Base-by-base conservation (phyloP, 345 rosid genomes). In the Sapria himalayana region DNA sequence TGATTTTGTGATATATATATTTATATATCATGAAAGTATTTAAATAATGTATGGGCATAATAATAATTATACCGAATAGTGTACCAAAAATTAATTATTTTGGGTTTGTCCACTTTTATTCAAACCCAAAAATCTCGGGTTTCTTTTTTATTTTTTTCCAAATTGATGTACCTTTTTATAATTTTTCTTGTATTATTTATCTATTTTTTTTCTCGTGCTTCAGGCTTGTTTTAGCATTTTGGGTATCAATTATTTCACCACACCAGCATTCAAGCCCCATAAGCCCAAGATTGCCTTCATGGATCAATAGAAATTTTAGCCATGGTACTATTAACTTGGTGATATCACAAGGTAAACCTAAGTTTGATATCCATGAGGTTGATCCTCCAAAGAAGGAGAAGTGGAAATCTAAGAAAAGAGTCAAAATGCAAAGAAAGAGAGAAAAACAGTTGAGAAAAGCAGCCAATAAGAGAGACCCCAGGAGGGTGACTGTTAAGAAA, bases 361-460 rank as follows among this genome's bases (percentile, higher is more conserved):
- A 79, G 64, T 79, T 89, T 37, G 86, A 77, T 58, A 75, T 62
- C 2, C 70, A 59, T 21, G 73, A 77, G 46, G 43, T 63, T 4
- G 74, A 74, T 39, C 84, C 98, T 71, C 93, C 95, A 0, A 76
- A 69, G 67, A 89, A 77, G 62, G 67, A 76, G 50, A 89, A 82
- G 37, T 79, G 86, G 84, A 50, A 50, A 57, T 74, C 63, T 15
- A 89, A 79, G 47, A 89, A 82, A 56, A 65, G 81, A 42, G 53
- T 89, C 29, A 76, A 76, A 51, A 38, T 84, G 64, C 66, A 67
- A 51, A 67, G 73, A 41, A 89, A 67, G 70, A 69, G 71, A 59
- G 92, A 79, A 43, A 79, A 77, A 52, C 67, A 77, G 46, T 71
- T 71, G 50, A 62, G 92, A 24, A 89, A 71, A 53, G 81, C 82